Evolutionary conservation across 2,329 filamentous ascomycete genomes (phyloP).

Genomic region (Trichoderma pleuroti): DNA sequence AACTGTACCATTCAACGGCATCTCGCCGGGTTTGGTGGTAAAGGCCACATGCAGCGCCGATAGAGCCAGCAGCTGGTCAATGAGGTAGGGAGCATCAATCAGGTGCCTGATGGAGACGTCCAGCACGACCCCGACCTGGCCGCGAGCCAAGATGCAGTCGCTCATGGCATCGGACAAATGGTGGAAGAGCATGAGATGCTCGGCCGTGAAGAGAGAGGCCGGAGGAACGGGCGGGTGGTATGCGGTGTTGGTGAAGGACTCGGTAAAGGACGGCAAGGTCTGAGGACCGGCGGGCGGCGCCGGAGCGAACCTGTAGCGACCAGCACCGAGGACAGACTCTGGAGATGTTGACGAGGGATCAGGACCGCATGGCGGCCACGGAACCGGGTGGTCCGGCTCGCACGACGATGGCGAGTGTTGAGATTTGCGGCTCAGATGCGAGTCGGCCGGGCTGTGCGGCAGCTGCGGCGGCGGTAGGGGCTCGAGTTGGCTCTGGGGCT

Average conservation of each 20-base stretch:
- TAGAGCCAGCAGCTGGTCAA: constrained; percentile 46
- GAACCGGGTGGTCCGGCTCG: constrained; percentile 13
- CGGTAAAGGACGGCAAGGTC: constrained; percentile 20
- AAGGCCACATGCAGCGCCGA: constrained; percentile 40
- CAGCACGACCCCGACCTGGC: constrained; percentile 26
- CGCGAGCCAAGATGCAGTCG: constrained; percentile 24
- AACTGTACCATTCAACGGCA: background rate
- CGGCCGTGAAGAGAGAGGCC: constrained; percentile 32
- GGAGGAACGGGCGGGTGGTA: constrained; percentile 22
- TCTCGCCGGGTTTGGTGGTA: constrained; percentile 21
- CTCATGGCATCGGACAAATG: constrained; percentile 31
- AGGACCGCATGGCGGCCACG: constrained; percentile 1
- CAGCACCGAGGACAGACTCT: constrained; percentile 8
- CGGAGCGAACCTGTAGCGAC: constrained; percentile 9
- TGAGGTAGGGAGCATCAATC: constrained; percentile 40
- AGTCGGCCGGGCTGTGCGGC: constrained; percentile 16
- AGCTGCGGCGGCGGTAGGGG: constrained; percentile 1
- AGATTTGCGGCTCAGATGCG: constrained; percentile 12
- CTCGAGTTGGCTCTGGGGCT: constrained; percentile 8
- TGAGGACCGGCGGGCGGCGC: background rate
- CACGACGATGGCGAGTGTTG: constrained; percentile 15
- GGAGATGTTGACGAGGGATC: constrained; percentile 4
- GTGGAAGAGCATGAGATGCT: constrained; percentile 40
- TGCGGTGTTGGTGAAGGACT: constrained; percentile 20
- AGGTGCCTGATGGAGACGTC: constrained; percentile 34